phyloP scores from a whole-genome alignment of 2,329 filamentous ascomycete species.

The Beauveria scarabaeidicola region DNA sequence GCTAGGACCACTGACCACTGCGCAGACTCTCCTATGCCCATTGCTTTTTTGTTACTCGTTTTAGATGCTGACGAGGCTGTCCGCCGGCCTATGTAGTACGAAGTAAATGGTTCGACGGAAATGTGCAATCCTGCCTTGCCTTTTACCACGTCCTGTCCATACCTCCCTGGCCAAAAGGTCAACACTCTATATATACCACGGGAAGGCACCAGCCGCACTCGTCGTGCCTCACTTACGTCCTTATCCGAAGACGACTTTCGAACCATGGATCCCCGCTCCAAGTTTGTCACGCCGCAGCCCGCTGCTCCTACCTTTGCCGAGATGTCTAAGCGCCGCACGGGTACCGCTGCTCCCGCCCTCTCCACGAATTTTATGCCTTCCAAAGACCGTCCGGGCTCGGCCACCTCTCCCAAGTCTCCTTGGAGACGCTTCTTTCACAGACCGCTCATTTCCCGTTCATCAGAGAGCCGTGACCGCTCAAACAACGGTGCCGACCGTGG shows the following conservation, averaged over 20 bases:
- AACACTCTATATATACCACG: constrained; percentile 77
- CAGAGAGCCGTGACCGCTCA: background rate
- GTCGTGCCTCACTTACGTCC: constrained; percentile 59
- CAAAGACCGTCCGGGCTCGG: constrained; percentile 27
- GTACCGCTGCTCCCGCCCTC: constrained; percentile 24
- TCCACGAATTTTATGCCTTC: constrained; percentile 34
- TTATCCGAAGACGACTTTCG: constrained; percentile 50
- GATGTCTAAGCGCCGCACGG: constrained; percentile 23
- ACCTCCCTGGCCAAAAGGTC: constrained; percentile 78
- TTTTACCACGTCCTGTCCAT: constrained; percentile 71
- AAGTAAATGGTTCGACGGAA: constrained; percentile 70
- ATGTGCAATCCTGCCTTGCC: constrained; percentile 64
- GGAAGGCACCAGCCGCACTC: constrained; percentile 51
- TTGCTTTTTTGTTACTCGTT: background rate
- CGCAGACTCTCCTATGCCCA: constrained; percentile 2
- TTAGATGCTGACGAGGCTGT: background rate
- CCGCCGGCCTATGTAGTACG: constrained; percentile 52
- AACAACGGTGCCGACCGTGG: constrained; percentile 18
- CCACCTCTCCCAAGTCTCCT: constrained; percentile 15
- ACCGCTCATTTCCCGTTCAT: background rate
- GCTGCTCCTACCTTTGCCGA: constrained; percentile 16
- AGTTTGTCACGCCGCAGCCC: constrained; percentile 61
- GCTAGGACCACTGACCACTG: constrained; percentile 6
- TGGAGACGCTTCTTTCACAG: constrained; percentile 37
- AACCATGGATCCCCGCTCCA: constrained; percentile 72